Percentiles rank a stretch among this genome's conserved stretches.
Conservation (phyloP, 306 rosid species). For the Quercus bicolor region DNA sequence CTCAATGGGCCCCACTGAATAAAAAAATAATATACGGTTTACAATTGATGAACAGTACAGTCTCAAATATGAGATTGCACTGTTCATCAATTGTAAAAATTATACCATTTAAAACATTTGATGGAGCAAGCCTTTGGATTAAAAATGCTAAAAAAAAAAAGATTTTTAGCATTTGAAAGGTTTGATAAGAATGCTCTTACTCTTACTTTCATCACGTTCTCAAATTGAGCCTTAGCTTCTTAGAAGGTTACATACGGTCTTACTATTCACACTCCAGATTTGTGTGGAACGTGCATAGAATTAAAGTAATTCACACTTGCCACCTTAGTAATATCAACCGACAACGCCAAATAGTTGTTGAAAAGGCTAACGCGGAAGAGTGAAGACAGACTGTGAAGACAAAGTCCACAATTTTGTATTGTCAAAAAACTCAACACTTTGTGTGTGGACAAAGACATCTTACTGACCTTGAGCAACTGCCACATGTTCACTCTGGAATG, state of each 20-base stretch:
- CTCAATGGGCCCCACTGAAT: too few species aligned
- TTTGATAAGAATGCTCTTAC: too few species aligned
- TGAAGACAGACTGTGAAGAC: conserved; percentile 18
- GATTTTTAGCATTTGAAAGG: too few species aligned
- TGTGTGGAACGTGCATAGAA: neutral
- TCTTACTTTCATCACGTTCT: conserved; percentile 8
- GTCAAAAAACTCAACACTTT: neutral
- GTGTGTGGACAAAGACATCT: neutral
- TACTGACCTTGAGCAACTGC: conserved; percentile 16
- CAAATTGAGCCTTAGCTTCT: neutral
- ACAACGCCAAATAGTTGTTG: conserved; percentile 28
- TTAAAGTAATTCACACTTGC: neutral
- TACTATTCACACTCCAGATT: neutral
- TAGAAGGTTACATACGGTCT: neutral
- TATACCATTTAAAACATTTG: too few species aligned
- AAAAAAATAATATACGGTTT: too few species aligned
- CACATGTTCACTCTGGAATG: conserved; percentile 18
- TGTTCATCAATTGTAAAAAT: too few species aligned
- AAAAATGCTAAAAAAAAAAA: too few species aligned
- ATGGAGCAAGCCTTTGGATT: too few species aligned
- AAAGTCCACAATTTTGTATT: neutral
- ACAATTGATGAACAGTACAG: too few species aligned
- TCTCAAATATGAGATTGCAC: too few species aligned
- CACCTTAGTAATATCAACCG: conserved; percentile 23
- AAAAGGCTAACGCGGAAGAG: conserved; percentile 28